Conservation (phyloP, 805 yeast species). For the Candida insectorum region DNA sequence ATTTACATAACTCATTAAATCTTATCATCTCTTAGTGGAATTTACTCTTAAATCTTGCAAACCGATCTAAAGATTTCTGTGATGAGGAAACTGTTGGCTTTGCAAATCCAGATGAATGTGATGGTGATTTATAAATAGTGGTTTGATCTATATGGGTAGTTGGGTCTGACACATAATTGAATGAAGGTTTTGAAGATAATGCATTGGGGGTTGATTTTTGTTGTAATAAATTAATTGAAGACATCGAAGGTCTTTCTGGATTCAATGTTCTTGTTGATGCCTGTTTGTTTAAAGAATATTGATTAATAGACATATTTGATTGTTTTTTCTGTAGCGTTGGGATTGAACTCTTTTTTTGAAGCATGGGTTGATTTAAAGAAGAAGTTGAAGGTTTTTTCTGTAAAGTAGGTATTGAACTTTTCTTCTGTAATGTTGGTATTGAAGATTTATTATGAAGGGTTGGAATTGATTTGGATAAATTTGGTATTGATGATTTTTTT, state of each 20-base stretch:
- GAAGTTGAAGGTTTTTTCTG: constrained; percentile 15
- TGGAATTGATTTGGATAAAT: too few species aligned
- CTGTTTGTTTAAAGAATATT: neutral
- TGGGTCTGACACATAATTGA: neutral
- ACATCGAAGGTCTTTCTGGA: too few species aligned
- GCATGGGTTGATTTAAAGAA: constrained; percentile 7
- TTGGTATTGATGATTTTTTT: constrained; percentile 7
- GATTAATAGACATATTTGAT: neutral
- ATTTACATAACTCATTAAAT: too few species aligned
- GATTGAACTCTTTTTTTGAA: constrained; percentile 12
- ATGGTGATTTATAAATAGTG: neutral
- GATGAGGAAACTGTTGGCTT: constrained; percentile 42
- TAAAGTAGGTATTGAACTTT: constrained; percentile 16
- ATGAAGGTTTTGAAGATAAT: too few species aligned
- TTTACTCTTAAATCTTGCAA: constrained; percentile 30
- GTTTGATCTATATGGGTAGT: neutral
- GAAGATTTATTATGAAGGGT: constrained; percentile 10
- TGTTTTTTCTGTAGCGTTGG: constrained; percentile 17
- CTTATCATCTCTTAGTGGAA: constrained; percentile 16
- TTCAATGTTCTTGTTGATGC: neutral
- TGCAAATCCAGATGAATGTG: constrained; percentile 15
- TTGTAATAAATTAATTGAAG: too few species aligned
- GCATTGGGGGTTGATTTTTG: too few species aligned
- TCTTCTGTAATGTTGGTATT: constrained; percentile 14
- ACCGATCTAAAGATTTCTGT: constrained; percentile 34